Conservation (phyloP, 2,329 filamentous ascomycete species). For the Fusarium sp. region DNA sequence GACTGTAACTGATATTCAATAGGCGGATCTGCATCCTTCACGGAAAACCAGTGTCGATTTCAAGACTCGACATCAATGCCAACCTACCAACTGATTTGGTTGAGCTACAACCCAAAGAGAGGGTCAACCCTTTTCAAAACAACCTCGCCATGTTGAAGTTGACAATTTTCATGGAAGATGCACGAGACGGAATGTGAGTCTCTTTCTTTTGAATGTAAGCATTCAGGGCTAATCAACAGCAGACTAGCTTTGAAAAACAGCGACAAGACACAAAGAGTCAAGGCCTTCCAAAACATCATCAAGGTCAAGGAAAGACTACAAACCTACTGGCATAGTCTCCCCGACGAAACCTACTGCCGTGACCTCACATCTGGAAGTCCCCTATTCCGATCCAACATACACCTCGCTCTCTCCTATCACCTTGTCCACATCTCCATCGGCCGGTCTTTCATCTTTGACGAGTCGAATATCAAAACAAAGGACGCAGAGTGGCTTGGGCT, state of each 20-base stretch:
- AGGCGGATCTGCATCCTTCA: slow-evolving; percentile 37
- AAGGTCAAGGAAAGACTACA: slow-evolving; percentile 18
- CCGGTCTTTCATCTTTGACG: slow-evolving; percentile 30
- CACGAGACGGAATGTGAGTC: slow-evolving; percentile 31
- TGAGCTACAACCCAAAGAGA: slow-evolving; percentile 21
- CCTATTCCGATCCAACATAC: slow-evolving; percentile 35
- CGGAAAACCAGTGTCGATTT: slow-evolving; percentile 34
- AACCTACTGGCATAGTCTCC: slow-evolving; percentile 28
- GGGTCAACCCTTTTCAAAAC: slow-evolving; percentile 37
- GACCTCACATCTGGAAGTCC: slow-evolving; percentile 35
- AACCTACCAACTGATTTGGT: slow-evolving; percentile 21
- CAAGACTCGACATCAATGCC: slow-evolving; percentile 16
- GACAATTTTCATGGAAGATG: slow-evolving; percentile 38
- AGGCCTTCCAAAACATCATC: slow-evolving; percentile 7
- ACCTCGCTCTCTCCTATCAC: slow-evolving; percentile 36
- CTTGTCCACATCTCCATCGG: slow-evolving; percentile 34
- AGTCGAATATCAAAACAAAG: background rate
- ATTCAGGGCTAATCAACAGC: background rate
- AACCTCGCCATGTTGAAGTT: slow-evolving; percentile 25
- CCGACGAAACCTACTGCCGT: slow-evolving; percentile 29
- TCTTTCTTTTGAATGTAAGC: background rate
- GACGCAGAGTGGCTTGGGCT: slow-evolving; percentile 12
- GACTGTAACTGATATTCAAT: slow-evolving; percentile 8
- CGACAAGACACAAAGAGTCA: background rate
- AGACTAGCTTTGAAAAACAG: slow-evolving; percentile 26